phyloP scores from a whole-genome alignment of 768 basidiomycete genomes.

The Collybiopsis luxurians region DNA sequence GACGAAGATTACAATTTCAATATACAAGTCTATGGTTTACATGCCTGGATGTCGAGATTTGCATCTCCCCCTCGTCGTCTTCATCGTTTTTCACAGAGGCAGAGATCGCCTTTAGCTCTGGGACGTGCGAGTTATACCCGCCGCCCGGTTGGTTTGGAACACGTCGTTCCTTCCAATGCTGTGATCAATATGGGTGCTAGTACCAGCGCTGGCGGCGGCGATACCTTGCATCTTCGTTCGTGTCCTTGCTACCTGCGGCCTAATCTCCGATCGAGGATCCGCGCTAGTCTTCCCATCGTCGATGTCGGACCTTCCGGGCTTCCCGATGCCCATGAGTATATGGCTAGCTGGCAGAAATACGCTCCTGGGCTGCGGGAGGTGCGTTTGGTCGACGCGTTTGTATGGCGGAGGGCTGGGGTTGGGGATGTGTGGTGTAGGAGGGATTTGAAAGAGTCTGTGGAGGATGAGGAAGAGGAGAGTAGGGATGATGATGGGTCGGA shows the following conservation, averaged over 20 bases:
- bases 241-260: no score
- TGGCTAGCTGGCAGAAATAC: constrained; percentile 42
- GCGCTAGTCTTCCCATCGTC: no score
- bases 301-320: neutral
- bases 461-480: constrained; percentile 1
- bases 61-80: neutral
- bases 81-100: neutral
- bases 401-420: constrained; percentile 35
- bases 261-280: no score
- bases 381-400: constrained; percentile 35
- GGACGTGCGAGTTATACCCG: no score
- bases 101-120: neutral
- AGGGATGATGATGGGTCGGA: neutral
- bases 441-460: neutral
- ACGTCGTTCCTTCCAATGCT: no score
- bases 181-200: no score
- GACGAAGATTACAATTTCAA: neutral
- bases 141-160: no score
- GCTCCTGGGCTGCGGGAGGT: constrained; percentile 37
- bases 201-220: no score
- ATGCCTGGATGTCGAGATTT: constrained; percentile 25
- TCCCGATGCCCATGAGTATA: constrained; percentile 21
- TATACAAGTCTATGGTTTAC: constrained; percentile 11
- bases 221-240: no score
- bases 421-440: constrained; percentile 34